phyloP scores from a whole-genome alignment of 2,329 filamentous ascomycete species.

The Neoscytalidium dimidiatum region DNA sequence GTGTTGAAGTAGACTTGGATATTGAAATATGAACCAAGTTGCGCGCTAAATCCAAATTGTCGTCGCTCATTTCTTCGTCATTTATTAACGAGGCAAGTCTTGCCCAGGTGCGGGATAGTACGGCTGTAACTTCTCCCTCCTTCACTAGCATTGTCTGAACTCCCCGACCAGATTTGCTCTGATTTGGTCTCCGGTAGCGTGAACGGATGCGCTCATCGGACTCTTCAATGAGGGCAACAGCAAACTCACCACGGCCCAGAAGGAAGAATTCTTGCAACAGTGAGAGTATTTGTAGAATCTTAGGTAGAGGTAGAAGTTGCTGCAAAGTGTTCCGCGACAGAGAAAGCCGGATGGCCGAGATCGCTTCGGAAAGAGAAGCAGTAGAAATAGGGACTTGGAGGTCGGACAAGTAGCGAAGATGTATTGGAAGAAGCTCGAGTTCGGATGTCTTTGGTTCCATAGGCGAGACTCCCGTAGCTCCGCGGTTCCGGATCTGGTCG shows the following conservation, averaged over 20 bases:
- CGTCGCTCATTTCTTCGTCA: constrained; percentile 73
- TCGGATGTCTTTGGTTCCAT: constrained; percentile 42
- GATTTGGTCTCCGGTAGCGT: constrained; percentile 60
- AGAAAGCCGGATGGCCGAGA: constrained; percentile 75
- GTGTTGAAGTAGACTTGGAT: constrained; percentile 45
- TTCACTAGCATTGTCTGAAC: constrained; percentile 66
- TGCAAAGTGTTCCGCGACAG: constrained; percentile 83
- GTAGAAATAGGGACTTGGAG: constrained; percentile 74
- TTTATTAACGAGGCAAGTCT: constrained; percentile 74
- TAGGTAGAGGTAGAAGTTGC: constrained; percentile 74
- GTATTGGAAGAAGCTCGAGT: constrained; percentile 64
- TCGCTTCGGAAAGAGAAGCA: constrained; percentile 68
- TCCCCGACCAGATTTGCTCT: constrained; percentile 46
- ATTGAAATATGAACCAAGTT: constrained; percentile 71
- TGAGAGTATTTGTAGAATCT: constrained; percentile 74
- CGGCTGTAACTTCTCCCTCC: constrained; percentile 79
- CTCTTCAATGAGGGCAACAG: constrained; percentile 80
- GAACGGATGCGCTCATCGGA: constrained; percentile 78
- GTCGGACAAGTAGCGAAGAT: constrained; percentile 68
- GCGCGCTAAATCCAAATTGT: constrained; percentile 79
- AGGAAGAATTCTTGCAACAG: constrained; percentile 86
- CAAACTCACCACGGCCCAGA: constrained; percentile 86
- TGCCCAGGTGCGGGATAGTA: constrained; percentile 77
- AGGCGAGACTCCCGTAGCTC: constrained; percentile 15
- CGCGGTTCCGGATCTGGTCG: constrained; percentile 68